Evolutionary conservation across 345 rosid species (phyloP).

Genomic region (Hibiscus syriacus): DNA sequence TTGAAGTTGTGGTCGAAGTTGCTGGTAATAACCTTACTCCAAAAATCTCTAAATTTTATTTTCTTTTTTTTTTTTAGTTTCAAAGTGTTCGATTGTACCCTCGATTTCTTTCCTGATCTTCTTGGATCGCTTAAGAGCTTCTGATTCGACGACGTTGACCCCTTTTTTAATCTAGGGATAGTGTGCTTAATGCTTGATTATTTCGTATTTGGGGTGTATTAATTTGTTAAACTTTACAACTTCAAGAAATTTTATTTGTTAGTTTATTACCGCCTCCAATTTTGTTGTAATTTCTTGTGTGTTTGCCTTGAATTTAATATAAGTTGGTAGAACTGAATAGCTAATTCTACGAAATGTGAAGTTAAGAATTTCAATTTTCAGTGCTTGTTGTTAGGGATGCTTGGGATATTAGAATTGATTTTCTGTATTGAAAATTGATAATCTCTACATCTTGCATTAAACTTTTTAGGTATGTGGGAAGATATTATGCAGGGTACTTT

Average conservation of each 20-base stretch:
- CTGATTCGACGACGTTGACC: background rate
- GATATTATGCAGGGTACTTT: background rate
- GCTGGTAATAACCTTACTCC: background rate
- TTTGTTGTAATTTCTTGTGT: background rate
- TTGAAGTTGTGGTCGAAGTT: slow-evolving; percentile 1
- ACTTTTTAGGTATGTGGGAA: background rate
- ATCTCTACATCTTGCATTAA: background rate
- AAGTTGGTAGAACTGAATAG: background rate
- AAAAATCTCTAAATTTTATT: background rate
- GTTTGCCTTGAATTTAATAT: background rate
- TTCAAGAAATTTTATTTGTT: background rate
- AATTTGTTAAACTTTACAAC: background rate
- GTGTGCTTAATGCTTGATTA: background rate
- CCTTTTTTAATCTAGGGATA: background rate
- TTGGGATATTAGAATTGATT: no score
- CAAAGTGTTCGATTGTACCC: background rate
- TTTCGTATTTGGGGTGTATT: background rate
- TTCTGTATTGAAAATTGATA: background rate
- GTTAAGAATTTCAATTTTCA: background rate
- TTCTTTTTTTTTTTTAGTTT: background rate
- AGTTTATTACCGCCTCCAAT: background rate
- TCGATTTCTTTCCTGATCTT: background rate
- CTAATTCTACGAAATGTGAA: background rate
- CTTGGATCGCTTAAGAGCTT: background rate
- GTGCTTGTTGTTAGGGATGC: background rate